phyloP scores from a whole-genome alignment of 164 flowering plant species.

The Echeveria elegans region DNA sequence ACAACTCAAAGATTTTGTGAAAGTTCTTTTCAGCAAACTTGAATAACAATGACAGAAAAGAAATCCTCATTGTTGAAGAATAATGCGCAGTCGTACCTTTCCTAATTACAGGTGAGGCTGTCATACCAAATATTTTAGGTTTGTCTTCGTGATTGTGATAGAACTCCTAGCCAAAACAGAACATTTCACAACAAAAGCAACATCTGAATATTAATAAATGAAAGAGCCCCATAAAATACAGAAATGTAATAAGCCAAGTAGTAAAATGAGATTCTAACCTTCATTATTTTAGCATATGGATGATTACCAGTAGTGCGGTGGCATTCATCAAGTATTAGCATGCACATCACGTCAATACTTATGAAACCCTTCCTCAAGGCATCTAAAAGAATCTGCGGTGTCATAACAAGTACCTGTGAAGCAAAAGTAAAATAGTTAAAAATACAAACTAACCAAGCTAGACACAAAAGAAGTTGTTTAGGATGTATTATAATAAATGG shows the following conservation, averaged over 20 bases:
- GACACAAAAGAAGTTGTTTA: not conserved
- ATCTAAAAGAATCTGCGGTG: slow-evolving; percentile 77
- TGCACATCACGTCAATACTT: slow-evolving; percentile 37
- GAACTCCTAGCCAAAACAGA: slow-evolving; percentile 51
- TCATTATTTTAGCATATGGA: slow-evolving; percentile 80
- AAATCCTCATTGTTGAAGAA: not conserved
- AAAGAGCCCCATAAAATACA: not conserved
- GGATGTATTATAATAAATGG: not conserved
- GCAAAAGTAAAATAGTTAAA: slow-evolving; percentile 5
- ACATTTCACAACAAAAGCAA: slow-evolving; percentile 3
- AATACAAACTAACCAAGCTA: not conserved
- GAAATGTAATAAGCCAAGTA: not conserved
- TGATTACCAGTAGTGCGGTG: slow-evolving; percentile 76
- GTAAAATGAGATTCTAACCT: slow-evolving; percentile 32
- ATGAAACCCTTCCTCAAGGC: slow-evolving; percentile 72
- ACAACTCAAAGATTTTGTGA: not conserved
- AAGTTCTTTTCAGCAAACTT: not conserved
- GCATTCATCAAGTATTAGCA: slow-evolving; percentile 75
- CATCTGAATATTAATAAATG: not conserved
- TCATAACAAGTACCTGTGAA: slow-evolving; percentile 80
- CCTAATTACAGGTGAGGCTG: slow-evolving; percentile 66
- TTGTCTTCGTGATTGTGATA: slow-evolving; percentile 43
- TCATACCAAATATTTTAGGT: slow-evolving; percentile 91
- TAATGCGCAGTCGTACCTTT: slow-evolving; percentile 40
- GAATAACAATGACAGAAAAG: not conserved